Base-by-base conservation (phyloP, 2,329 filamentous ascomycete species). In the Colletotrichum incanum region DNA sequence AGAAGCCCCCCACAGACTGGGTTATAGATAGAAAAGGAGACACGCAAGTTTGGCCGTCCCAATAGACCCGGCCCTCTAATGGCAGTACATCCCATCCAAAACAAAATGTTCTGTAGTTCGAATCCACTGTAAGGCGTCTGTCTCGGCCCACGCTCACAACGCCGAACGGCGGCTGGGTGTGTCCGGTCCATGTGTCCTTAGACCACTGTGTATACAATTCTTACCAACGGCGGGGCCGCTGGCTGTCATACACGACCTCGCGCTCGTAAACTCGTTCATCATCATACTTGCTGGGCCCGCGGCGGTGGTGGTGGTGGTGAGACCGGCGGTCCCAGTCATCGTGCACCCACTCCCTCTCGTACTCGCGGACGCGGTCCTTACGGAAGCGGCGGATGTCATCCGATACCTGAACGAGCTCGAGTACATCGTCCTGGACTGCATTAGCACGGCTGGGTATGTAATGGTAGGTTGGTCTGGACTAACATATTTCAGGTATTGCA, bases 401-500 rank as follows among this genome's bases (percentile, higher is more conserved):
- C 0, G 94, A 94, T 4, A 97, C 81, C 74, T 96, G 90, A 34
- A 97, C 94, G 5, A 98, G 89, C 74, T 93, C 91, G 54, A 94
- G 88, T 58, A 98, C 94, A 76, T 98, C 94, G 79, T 97, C 94
- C 94, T 98, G 77, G 65, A 34, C 14, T 20, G 14, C 41, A 77
- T 86, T 78, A 86, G 83, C 43, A 23, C 43, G 59, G 8, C 18
- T n/a, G 9, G 8, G 12, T 16, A 18, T 47, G 6, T 39, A 8
- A 39, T 12, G 58, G 64, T 59, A 54, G 12, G 62, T 56, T 47
- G 0, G 7, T 34, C n/a, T 9, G 18, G 11, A 90, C 94, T 89
- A 87, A 98, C 95, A 79, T 96, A 95, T 84, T 88, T 87, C 65
- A 99, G 87, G 81, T 97, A 98, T 74, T 96, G 91, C 86, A 98